Base-by-base conservation (phyloP, 2,329 filamentous ascomycete species). In the Xenosphaeropsis pyriputrescens region DNA sequence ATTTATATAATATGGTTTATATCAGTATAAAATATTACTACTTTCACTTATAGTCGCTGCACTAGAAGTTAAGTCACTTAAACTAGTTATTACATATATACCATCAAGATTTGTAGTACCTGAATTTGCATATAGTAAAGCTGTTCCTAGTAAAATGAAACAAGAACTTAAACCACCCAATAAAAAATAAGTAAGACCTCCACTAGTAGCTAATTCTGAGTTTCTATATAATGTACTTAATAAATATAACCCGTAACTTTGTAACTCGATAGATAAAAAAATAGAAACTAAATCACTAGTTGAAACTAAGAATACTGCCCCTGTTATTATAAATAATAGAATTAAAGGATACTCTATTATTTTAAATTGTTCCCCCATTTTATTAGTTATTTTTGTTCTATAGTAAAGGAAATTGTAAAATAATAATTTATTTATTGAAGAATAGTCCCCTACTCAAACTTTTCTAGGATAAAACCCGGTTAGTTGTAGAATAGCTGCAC, bases 121-220 rank as follows among this genome's bases (percentile, higher is more conserved):
- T n/a, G n/a, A n/a, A n/a, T n/a, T n/a, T n/a, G n/a, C n/a, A n/a
- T n/a, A n/a, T n/a, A n/a, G n/a, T n/a, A 53, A 46, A 42, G 42
- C 43, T 47, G 48, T 48, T 44, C 46, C 49, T 53, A 57, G 48
- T 50, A 57, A 46, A 46, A 57, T 50, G 50, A 54, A 52, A 52
- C 49, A 56, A 44, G 50, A 56, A 41, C 50, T 50, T 45, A 57
- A 47, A 43, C 52, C 50, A 40, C 54, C 50, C 48, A 55, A 45
- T 50, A 55, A 50, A 49, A 56, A 53, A 47, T 55, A 56, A 37
- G 49, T 55, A 44, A 54, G 44, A 49, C 50, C 47, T 40, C 47
- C 51, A 39, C 38, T 42, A 39, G 52, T 55, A 36, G 50, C 41
- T 44, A 42, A 44, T 50, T 55, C 52, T 35, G 50, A 53, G 46